Evolutionary conservation across 2,329 filamentous ascomycete genomes (phyloP).

Genomic region (Delphinella strobiligena): DNA sequence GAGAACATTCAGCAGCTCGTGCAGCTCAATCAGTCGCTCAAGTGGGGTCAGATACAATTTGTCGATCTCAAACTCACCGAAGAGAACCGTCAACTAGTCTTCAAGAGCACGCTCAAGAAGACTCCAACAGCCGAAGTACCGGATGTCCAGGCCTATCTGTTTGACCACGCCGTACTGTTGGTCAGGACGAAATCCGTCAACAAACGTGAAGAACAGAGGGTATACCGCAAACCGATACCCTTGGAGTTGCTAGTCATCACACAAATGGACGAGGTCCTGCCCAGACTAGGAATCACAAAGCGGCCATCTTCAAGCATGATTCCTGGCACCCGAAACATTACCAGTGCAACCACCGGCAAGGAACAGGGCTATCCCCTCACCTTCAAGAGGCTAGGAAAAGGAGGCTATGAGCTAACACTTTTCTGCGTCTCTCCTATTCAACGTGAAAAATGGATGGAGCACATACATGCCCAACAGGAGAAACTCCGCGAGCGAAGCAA

Average conservation of each 20-base stretch:
- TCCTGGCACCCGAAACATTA: slow-evolving; percentile 41
- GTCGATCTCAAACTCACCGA: slow-evolving; percentile 93
- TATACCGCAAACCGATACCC: slow-evolving; percentile 90
- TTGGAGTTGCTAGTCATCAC: slow-evolving; percentile 84
- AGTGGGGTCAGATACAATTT: slow-evolving; percentile 78
- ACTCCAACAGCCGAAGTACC: slow-evolving; percentile 65
- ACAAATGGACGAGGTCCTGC: slow-evolving; percentile 95
- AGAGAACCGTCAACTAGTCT: slow-evolving; percentile 82
- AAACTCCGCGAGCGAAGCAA: slow-evolving; percentile 66
- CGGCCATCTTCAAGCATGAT: slow-evolving; percentile 79
- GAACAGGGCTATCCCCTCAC: slow-evolving; percentile 87
- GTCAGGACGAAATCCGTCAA: slow-evolving; percentile 85
- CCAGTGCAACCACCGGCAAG: slow-evolving; percentile 33
- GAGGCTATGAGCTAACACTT: slow-evolving; percentile 83
- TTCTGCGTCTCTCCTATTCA: slow-evolving; percentile 78
- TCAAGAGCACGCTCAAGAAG: slow-evolving; percentile 92
- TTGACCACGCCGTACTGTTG: slow-evolving; percentile 88
- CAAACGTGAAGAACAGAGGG: slow-evolving; percentile 88
- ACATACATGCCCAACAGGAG: slow-evolving; percentile 82
- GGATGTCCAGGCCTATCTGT: slow-evolving; percentile 89
- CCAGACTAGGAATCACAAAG: slow-evolving; percentile 66
- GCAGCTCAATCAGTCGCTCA: slow-evolving; percentile 80
- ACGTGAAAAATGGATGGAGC: slow-evolving; percentile 92
- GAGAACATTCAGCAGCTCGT: slow-evolving; percentile 96
- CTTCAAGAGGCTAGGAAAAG: slow-evolving; percentile 90